phyloP scores from a whole-genome alignment of 768 basidiomycete species.

The Russula sp. region DNA sequence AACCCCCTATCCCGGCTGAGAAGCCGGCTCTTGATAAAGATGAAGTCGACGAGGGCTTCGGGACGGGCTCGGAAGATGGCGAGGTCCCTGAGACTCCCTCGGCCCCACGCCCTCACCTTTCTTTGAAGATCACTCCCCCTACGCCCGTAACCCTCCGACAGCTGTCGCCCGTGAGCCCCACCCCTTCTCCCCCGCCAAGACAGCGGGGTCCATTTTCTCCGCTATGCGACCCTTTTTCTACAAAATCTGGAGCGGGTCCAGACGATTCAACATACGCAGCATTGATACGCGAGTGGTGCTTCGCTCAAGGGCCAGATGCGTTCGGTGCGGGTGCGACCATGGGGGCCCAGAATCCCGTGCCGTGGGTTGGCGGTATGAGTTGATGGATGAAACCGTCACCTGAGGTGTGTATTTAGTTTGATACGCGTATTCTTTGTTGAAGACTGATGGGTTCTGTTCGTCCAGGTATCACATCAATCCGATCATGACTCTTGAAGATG shows the following conservation, averaged over 20 bases:
- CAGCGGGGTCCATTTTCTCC: slow-evolving; percentile 24
- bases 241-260: slow-evolving; percentile 7
- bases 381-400: background rate
- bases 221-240: slow-evolving; percentile 14
- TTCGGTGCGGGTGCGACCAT: slow-evolving; percentile 18
- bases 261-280: slow-evolving; percentile 27
- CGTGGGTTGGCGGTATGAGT: slow-evolving; percentile 25
- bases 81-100: slow-evolving; percentile 18
- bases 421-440: background rate
- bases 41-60: slow-evolving; percentile 30
- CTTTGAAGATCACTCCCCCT: slow-evolving; percentile 21
- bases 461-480: background rate
- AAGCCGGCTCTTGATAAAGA: slow-evolving; percentile 11
- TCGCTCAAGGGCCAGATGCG: slow-evolving; percentile 27
- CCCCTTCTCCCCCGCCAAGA: slow-evolving; percentile 24
- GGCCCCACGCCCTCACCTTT: slow-evolving; percentile 21
- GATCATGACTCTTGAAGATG: slow-evolving; percentile 2
- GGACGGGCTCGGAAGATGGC: slow-evolving; percentile 26
- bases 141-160: slow-evolving; percentile 12
- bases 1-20: slow-evolving; percentile 1
- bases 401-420: slow-evolving; percentile 1
- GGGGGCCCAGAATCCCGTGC: slow-evolving; percentile 22
- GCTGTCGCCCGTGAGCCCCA: slow-evolving; percentile 14
- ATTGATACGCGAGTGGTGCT: slow-evolving; percentile 32
- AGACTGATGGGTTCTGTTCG: background rate